A percentile compares a stretch with the other conserved stretches of the same genome.
These are phyloP conservation scores for Candida awuae DNA, from an alignment of 805 yeast species.

Conservation along the genomic window DNA sequence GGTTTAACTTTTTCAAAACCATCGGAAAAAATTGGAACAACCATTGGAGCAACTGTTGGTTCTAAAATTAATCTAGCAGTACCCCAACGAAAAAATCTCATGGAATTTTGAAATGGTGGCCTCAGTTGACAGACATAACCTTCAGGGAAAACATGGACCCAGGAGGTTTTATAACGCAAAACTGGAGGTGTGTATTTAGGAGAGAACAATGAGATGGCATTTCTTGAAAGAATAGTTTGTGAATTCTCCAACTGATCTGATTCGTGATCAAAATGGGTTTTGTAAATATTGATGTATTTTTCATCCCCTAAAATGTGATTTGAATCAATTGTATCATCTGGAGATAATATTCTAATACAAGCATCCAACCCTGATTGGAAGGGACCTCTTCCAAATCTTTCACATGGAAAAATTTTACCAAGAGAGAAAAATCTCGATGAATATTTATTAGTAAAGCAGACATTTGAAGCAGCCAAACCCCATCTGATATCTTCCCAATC, in stretches of 20 bases:
- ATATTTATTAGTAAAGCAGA: conserved; percentile 60
- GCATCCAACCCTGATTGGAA: conserved; percentile 89
- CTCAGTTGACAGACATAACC: conserved; percentile 83
- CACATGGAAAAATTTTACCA: conserved; percentile 84
- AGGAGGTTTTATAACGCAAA: conserved; percentile 56
- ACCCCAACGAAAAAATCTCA: conserved; percentile 97
- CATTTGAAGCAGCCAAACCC: conserved; percentile 91
- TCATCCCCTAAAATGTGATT: conserved; percentile 27
- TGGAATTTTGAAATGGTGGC: conserved; percentile 73
- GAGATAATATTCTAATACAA: conserved; percentile 67
- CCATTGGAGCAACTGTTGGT: conserved; percentile 72
- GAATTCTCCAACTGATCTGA: not conserved
- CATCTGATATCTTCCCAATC: conserved; percentile 70
- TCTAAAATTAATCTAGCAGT: conserved; percentile 77
- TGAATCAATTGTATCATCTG: conserved; percentile 57
- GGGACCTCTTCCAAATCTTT: conserved; percentile 87
- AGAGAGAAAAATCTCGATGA: conserved; percentile 62
- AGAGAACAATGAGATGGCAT: conserved; percentile 21
- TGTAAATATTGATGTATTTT: not conserved
- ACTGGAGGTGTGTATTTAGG: conserved; percentile 44
- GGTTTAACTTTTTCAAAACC: conserved; percentile 88
- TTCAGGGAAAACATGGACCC: conserved; percentile 96
- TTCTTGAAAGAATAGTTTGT: conserved; percentile 2
- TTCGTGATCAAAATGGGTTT: not conserved
- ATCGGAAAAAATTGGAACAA: conserved; percentile 75